phyloP scores from a whole-genome alignment of 805 yeast species.

The Tetrapisispora pingtungensis region DNA sequence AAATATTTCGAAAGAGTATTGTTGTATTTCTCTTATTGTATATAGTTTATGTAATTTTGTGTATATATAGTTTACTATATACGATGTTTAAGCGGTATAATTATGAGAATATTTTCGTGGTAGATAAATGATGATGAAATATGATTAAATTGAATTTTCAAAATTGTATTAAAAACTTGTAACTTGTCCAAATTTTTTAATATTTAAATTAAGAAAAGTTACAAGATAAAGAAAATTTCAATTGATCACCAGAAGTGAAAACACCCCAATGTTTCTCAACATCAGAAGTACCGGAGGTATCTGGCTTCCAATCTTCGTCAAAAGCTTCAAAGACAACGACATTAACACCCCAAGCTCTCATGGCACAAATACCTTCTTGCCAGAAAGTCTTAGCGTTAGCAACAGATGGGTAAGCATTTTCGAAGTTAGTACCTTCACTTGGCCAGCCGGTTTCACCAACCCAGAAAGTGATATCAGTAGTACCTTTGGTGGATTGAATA shows the following conservation, averaged over 20 bases:
- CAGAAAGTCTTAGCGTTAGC: slow-evolving; percentile 71
- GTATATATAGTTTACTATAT: neutral
- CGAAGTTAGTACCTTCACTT: slow-evolving; percentile 68
- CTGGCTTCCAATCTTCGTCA: slow-evolving; percentile 95
- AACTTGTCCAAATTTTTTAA: too few species aligned
- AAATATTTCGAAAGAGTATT: neutral
- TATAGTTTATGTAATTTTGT: neutral
- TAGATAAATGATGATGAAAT: neutral
- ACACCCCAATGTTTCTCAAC: slow-evolving; percentile 97
- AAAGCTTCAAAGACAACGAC: slow-evolving; percentile 89
- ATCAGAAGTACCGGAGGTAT: slow-evolving; percentile 70
- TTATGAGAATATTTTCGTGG: neutral
- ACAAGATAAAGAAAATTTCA: slow-evolving; percentile 41
- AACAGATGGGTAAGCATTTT: slow-evolving; percentile 54
- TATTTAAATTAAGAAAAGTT: slow-evolving; percentile 25
- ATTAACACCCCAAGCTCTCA: slow-evolving; percentile 93
- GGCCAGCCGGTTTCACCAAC: slow-evolving; percentile 99
- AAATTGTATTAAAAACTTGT: too few species aligned
- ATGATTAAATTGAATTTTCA: neutral
- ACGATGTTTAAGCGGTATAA: neutral
- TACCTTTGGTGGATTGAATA: slow-evolving; percentile 78
- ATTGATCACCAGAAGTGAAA: slow-evolving; percentile 42
- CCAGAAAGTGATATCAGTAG: slow-evolving; percentile 81
- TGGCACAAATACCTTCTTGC: slow-evolving; percentile 83
- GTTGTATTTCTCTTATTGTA: neutral